Base-by-base conservation (phyloP, 2,329 filamentous ascomycete species). In the Alternaria dauci region DNA sequence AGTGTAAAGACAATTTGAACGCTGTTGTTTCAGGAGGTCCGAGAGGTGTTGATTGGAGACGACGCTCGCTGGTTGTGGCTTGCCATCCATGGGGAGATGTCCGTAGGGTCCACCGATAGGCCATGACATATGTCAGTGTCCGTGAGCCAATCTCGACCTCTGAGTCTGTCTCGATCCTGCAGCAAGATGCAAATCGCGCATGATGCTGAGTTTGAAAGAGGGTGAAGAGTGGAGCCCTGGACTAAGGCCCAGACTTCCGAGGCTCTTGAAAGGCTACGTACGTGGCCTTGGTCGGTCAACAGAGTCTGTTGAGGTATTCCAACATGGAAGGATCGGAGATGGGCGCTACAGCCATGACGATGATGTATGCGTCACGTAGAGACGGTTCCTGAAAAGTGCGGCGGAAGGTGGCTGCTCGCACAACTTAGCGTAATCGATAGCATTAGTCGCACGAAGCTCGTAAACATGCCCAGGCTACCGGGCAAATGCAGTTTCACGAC, bases 401-500 rank as follows among this genome's bases (percentile, higher is more conserved):
- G 46, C 46, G 30, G 46, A 23, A 34, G 32, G 46, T 50, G 46
- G 46, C 46, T 50, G 20, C 30, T 50, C 46, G 46, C 14, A 50
- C 46, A 26, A 26, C n/a, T 20, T 38, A 50, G 46, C 32, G 46
- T 25, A 50, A 50, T 50, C 46, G 46, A 50, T 50, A 50, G 20
- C 46, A 50, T 38, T 50, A 38, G 46, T 44, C 34, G 55, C 18
- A 41, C 26, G 50, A 25, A 47, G 41, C 48, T 46, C 55, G 50
- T 58, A 54, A 34, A 30, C 30, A 28, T n/a, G 38, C 14, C 11
- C 4, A 50, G 32, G 26, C 34, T 44, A 48, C 55, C 26, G 51
- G 55, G 28, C 30, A 39, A 44, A 42, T 44, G 41, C 34, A 43
- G 52, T 42, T 46, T 53, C 52, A 58, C 48, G 41, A 54, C 32